These are phyloP conservation scores for Limnomonas spitsbergensis DNA, from an alignment of 139 green algal genomes.

Conservation along the genomic window DNA sequence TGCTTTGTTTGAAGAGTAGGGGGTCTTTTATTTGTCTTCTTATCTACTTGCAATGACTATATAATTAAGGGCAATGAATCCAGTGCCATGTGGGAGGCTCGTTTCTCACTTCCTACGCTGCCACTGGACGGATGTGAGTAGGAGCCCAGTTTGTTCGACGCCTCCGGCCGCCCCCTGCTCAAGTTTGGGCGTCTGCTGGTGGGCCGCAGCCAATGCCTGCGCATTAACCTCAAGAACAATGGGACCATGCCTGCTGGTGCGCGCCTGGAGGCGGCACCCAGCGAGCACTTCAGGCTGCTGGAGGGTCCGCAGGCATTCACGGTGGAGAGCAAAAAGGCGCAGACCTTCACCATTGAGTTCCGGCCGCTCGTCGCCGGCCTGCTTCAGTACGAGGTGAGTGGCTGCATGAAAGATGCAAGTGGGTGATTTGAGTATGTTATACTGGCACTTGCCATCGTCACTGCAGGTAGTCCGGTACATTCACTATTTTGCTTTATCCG, in stretches of 20 bases:
- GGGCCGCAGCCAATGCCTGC: constrained; percentile 36
- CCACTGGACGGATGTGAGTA: no score
- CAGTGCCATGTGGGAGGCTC: no score
- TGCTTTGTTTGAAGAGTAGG: neutral
- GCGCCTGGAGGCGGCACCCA: constrained; percentile 51
- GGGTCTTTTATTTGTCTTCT: neutral
- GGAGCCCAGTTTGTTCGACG: constrained; percentile 45
- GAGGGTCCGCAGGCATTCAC: constrained; percentile 42
- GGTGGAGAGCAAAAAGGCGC: constrained; percentile 51
- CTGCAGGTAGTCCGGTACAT: no score
- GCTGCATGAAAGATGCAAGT: neutral
- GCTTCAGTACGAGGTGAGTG: constrained; percentile 28
- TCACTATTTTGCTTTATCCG: no score
- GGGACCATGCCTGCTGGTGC: constrained; percentile 57
- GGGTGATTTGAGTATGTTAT: neutral
- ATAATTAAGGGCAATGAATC: no score
- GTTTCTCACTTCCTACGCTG: no score
- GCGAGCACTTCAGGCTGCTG: constrained; percentile 53
- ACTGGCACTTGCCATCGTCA: neutral
- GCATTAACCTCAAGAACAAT: constrained; percentile 68
- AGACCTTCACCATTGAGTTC: constrained; percentile 56
- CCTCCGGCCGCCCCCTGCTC: constrained; percentile 38
- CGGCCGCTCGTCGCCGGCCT: constrained; percentile 30
- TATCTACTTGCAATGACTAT: no score
- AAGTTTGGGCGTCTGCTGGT: constrained; percentile 63